A percentile compares a stretch with the other conserved stretches of the same genome.
phyloP scores from a whole-genome alignment of 1,284 basidiomycete genomes.

The Tremellales sp. region DNA sequence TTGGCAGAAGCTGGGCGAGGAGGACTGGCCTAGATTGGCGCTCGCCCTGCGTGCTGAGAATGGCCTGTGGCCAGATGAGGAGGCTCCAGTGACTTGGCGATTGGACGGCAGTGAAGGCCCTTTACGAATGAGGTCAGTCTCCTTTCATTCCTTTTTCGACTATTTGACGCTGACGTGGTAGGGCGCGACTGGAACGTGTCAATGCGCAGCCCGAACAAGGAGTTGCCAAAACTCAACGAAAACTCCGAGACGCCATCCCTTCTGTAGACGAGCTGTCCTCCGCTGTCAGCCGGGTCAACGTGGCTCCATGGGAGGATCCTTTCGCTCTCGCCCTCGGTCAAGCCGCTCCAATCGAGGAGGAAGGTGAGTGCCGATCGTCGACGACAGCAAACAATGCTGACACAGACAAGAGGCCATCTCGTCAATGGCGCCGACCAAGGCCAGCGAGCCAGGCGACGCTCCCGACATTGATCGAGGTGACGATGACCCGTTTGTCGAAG shows the following conservation, averaged over 20 bases:
- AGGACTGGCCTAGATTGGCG: conserved; percentile 45
- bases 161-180: conserved; percentile 3
- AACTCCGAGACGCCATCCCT: conserved; percentile 55
- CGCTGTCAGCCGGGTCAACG: conserved; percentile 60
- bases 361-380: too few species aligned
- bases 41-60: conserved; percentile 55
- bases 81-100: conserved; percentile 59
- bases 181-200: conserved; percentile 37
- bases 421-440: conserved; percentile 1
- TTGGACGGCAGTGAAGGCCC: conserved; percentile 87
- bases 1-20: conserved; percentile 39
- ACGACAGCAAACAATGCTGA: too few species aligned
- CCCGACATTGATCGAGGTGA: conserved; percentile 15
- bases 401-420: neutral
- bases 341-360: conserved; percentile 59
- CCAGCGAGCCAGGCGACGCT: conserved; percentile 3
- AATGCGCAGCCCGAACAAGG: conserved; percentile 38
- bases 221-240: conserved; percentile 25
- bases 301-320: conserved; percentile 72
- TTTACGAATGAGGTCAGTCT: conserved; percentile 64
- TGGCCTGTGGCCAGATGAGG: conserved; percentile 69
- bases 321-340: conserved; percentile 68
- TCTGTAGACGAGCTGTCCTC: conserved; percentile 59
- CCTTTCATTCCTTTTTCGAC: too few species aligned
- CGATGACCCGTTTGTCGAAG: conserved; percentile 29